Evolutionary conservation across 2,329 filamentous ascomycete species (phyloP), one percentile per base, ranked within the genome.

Genomic region (Colletotrichum abscissum): DNA sequence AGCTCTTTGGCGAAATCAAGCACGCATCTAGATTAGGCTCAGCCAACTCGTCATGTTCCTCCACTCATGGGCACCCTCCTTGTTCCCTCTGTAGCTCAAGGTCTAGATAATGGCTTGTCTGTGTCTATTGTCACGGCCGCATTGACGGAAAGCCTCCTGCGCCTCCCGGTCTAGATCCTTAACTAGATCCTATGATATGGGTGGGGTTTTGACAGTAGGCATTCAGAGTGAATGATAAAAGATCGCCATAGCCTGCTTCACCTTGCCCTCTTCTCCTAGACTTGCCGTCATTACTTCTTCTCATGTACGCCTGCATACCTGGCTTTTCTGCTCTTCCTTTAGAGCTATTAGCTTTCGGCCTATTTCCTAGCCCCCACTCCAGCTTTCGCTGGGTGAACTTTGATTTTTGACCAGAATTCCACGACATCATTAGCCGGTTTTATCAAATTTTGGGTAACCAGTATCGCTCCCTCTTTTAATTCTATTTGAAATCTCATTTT

Each of bases 11-110:
- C 63, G 52, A 46, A 35, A 28, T 38, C 46, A 46, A 55, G 33
- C 58, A 70, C 46, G 71, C 60, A 65, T 71, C 58, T 62, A 63
- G 71, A 62, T 56, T 62, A 62, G 63, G 46, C 57, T 60, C 66
- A 64, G 42, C 33, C 66, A 62, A 63, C 26, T 71, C 67, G 62
- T 73, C 71, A 71, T 73, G 35, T 58, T 57, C 64, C 56, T 57
- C 46, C 52, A 35, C 62, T 52, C 56, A 33, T 35, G 28, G 24
- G 49, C 12, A 28, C 54, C 26, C 60, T 58, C 26, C 60, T 57
- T 70, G 67, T 65, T 28, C 24, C 67, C 19, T 28, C n/a, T 9
- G 12, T 52, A 28, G 60, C 46, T 49, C 26, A 22, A 38, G 35
- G 38, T 49, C 42, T 38, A 28, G 38, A 60, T 24, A 64, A 63